These are phyloP conservation scores for Xylaria sp. DNA, from an alignment of 2,329 filamentous ascomycete species.

Conservation along the genomic window DNA sequence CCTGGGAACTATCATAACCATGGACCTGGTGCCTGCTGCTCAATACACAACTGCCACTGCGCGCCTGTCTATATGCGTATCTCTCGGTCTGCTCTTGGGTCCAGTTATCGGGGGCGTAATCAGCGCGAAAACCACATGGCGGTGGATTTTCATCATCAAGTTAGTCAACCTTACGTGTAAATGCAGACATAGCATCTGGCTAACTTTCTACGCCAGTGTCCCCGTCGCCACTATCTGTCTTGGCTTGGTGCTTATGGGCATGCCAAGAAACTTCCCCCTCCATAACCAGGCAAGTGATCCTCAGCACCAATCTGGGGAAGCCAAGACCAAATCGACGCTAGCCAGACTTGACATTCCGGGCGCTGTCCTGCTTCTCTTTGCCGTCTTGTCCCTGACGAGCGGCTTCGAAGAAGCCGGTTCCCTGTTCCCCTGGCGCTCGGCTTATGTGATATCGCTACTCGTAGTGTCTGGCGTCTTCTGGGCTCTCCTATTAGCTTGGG, in stretches of 20 bases:
- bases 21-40: constrained; percentile 30
- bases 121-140: constrained; percentile 27
- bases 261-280: constrained; percentile 14
- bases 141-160: constrained; percentile 39
- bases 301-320: neutral
- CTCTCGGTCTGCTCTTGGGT: constrained; percentile 27
- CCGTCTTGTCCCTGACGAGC: constrained; percentile 24
- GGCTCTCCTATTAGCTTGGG: constrained; percentile 27
- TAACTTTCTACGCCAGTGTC: too few species aligned
- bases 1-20: constrained; percentile 24
- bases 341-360: constrained; percentile 28
- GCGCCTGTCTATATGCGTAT: constrained; percentile 19
- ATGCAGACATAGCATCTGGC: too few species aligned
- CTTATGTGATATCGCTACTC: constrained; percentile 33
- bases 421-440: constrained; percentile 31
- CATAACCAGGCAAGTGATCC: neutral
- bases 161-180: too few species aligned
- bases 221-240: too few species aligned
- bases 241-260: neutral
- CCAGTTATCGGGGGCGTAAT: constrained; percentile 36
- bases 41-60: constrained; percentile 25
- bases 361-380: constrained; percentile 27
- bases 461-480: constrained; percentile 26
- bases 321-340: constrained; percentile 2
- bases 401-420: constrained; percentile 32